Evolutionary conservation across 345 rosid genomes (phyloP), one percentile per base, ranked within the genome.

Genomic region (Euphorbia tirucalli): DNA sequence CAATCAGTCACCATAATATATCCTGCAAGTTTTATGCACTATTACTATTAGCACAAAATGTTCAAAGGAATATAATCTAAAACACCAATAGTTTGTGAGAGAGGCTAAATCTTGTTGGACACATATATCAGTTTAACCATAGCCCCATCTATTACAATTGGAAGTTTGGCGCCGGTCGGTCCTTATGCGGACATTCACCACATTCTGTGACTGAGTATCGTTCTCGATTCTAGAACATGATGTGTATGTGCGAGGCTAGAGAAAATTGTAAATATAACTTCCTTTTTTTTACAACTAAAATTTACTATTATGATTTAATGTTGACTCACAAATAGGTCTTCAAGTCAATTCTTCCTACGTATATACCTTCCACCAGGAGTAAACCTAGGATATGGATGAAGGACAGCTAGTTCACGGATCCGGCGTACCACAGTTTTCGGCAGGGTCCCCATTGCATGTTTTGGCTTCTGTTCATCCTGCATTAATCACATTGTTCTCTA

Each of bases 301-400:
- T 74, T 49, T 39, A 59, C 35, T 48, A 14, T 56, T 28, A 28
- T 44, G 71, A 32, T 73, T 73, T 61, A 58, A 67, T 39, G 68
- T 72, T 4, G 24, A 39, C 43, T 25, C 31, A 27, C 21, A 66
- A 74, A 49, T 46, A 70, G 67, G 28, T 60, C 67, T 57, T 72
- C 79, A 52, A 15, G 71, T 72, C 57, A 57, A 35, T 61, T 66
- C 13, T 81, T 80, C 69, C 80, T 68, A 44, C 80, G 75, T 10
- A 79, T 49, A 61, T 65, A 82, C 66, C 85, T 78, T 55, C 79
- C 79, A 57, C 73, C 76, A 22, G 79, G 74, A 71, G 72, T 65
- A 69, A 73, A 62, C 79, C 87, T 83, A 28, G 94, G 90, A 80
- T 87, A 89, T 30, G 94, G 96, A 80, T 92, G 93, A 61, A 86